Base-by-base conservation (phyloP, 108 stramenopile species). In the Skeletonema potamos region DNA sequence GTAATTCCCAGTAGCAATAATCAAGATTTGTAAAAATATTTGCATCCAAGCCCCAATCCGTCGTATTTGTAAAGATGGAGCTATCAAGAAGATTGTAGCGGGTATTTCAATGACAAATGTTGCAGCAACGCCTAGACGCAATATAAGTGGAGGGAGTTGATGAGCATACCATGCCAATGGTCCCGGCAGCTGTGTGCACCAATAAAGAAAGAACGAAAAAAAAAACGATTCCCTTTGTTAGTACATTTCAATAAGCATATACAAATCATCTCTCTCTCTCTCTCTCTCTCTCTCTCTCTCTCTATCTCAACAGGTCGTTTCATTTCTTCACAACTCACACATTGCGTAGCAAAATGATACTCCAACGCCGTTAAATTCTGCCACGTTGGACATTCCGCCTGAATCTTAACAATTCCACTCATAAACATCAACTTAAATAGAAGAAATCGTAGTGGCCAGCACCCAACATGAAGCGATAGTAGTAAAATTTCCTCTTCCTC, bases 341-440 rank as follows among this genome's bases (percentile, higher is more conserved):
- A 85, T 64, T 89, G 87, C 4, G 88, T 85, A 0, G 87, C 87
- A 81, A 88, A 92, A 62, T 92, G 91, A 72, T 79, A 89, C 68
- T 88, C 91, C 7, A 89, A 62, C 11, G 91, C 91, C 0, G 89
- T 90, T n/a, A 92, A 64, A 57, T 82, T 63, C 9, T 71, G 13
- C 91, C 91, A 92, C 17, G 91, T 92, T 0, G 88, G 88, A 54
- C 91, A 92, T 12, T 76, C 59, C 0, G 88, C 72, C 70, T 86
- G 83, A 32, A 91, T 73, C 63, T 93, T 93, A 4, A 93, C 92
- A 32, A 87, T 66, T 3, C 92, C 92, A 29, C 69, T 68, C 89
- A 90, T 87, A 54, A 89, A 75, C 92, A 90, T 91, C 22, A 89
- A 83, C 59, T 89, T 89, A 78, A 85, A 85, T 1, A 90, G 66